A percentile compares a stretch with the other conserved stretches of the same genome.
Evolutionary conservation across 2,329 filamentous ascomycete species (phyloP).

Genomic region (Ophiostoma tasmaniense): DNA sequence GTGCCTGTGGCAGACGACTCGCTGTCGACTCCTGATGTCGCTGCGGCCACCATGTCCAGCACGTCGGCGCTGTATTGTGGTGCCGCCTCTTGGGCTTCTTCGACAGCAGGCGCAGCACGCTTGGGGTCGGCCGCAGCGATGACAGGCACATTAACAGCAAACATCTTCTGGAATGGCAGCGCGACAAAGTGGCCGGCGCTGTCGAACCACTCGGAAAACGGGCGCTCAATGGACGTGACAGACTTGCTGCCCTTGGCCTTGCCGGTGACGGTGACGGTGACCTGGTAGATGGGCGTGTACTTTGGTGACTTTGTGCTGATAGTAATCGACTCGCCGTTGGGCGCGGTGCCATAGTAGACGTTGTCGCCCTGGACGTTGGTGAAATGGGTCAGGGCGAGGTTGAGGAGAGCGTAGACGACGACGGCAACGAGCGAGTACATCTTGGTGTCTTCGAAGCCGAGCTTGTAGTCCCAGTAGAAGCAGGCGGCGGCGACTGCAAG

Average conservation of each 20-base stretch:
- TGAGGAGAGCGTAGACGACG: constrained; percentile 67
- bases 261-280: constrained; percentile 52
- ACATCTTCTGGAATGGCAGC: constrained; percentile 68
- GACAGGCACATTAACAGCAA: constrained; percentile 58
- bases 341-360: constrained; percentile 65
- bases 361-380: constrained; percentile 75
- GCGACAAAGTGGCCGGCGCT: constrained; percentile 61
- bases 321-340: constrained; percentile 51
- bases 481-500: constrained; percentile 72
- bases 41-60: constrained; percentile 37
- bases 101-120: constrained; percentile 35
- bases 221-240: constrained; percentile 47
- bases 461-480: constrained; percentile 85
- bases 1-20: constrained; percentile 19
- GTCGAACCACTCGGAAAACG: constrained; percentile 74
- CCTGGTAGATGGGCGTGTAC: constrained; percentile 69
- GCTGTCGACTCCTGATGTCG: constrained; percentile 16
- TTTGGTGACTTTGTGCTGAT: constrained; percentile 69
- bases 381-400: constrained; percentile 73
- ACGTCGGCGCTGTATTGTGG: constrained; percentile 34
- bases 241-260: constrained; percentile 30
- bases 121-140: constrained; percentile 60
- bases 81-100: constrained; percentile 24
- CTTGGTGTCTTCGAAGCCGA: constrained; percentile 83
- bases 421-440: constrained; percentile 74